A percentile compares a stretch with the other conserved stretches of the same genome.
phyloP scores from a whole-genome alignment of 2,329 filamentous ascomycete species.

The Massarina eburnea region DNA sequence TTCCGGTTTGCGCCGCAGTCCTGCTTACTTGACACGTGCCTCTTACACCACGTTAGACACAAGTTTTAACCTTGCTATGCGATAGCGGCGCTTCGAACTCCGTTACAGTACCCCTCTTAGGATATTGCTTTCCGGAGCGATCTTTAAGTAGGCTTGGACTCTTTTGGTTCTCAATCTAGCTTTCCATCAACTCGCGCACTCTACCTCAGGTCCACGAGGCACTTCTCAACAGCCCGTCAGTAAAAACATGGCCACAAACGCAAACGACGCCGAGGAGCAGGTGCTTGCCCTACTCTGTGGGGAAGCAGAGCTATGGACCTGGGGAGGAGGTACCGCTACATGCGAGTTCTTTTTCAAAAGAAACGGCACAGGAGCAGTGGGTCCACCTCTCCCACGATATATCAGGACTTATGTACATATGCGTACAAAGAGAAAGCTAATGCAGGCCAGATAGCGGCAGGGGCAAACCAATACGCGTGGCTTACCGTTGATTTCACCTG shows the following conservation, averaged over 20 bases:
- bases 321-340: conserved; percentile 1
- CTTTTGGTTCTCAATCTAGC: no score
- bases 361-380: conserved; percentile 4
- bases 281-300: conserved; percentile 1
- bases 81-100: not conserved
- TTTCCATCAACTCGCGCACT: no score
- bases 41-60: not conserved
- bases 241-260: not conserved
- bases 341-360: conserved; percentile 5
- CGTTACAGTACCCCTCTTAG: not conserved
- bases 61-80: not conserved
- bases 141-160: not conserved
- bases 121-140: not conserved
- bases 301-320: conserved; percentile 4
- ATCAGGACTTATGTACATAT: not conserved
- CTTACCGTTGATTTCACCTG: conserved; percentile 2
- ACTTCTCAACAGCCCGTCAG: not conserved
- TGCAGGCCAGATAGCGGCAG: not conserved
- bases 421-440: not conserved
- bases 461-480: conserved; percentile 3
- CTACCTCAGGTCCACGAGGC: no score
- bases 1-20: not conserved
- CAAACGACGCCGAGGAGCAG: not conserved
- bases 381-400: not conserved
- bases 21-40: no score